Base-by-base conservation (phyloP, 1,284 basidiomycete genomes). In the Ganoderma resinaceum region DNA sequence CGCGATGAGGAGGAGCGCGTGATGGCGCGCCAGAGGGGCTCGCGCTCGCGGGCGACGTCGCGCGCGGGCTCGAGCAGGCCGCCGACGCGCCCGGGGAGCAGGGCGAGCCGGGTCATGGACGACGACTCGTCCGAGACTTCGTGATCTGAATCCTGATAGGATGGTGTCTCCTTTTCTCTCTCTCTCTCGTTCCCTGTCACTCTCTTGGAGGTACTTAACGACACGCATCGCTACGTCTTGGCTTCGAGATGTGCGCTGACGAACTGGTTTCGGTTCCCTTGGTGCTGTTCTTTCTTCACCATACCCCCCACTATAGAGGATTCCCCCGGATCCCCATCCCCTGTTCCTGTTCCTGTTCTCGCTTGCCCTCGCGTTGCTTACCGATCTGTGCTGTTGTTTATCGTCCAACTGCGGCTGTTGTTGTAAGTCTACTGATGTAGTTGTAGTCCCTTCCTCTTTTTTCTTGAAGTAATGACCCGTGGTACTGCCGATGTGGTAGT, bases 11-110 rank as follows among this genome's bases (percentile, higher is more conserved):
- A 75, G 52, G 73, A 74, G 52, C 65, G 68, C 0, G 52, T 61
- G 42, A 62, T 67, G 46, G 23, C 23, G 46, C 46, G 23, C 42
- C 57, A 26, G 46, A 8, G 14, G 49, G 49, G 71, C 18, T 66
- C 70, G 61, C 67, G 73, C 49, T 76, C 76, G 20, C 55, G 75
- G 12, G 72, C 72, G 14, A 70, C 74, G 6, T 74, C 73, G 29
- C 63, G 73, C 12, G 67, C 75, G 53, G 66, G 67, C 23, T 76
- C 75, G 37, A 60, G 61, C 61, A 55, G 61, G 38, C 61, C 61
- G 35, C 61, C 71, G 61, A 72, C 68, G 20, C 62, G 71, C 2
- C 71, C 68, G 35, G 68, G 66, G 31, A 72, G 69, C 58, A 61
- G 71, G 23, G 66, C 66, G 37, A 72, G 69, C 43, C 46, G 71